phyloP scores from a whole-genome alignment of 495 filamentous ascomycete genomes.

The Aspergillus conjunctus region DNA sequence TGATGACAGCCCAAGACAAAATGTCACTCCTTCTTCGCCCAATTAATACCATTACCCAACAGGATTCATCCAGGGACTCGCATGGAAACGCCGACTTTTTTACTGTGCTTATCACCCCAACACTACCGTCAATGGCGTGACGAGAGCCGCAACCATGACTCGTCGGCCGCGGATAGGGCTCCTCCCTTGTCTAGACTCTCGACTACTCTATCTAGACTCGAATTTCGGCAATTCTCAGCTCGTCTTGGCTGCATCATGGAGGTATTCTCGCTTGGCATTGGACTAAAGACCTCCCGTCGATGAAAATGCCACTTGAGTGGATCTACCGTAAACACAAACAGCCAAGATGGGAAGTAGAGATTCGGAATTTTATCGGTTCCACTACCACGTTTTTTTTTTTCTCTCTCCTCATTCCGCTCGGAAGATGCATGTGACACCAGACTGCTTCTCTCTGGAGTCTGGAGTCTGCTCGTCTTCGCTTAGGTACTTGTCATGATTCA shows the following conservation, averaged over 20 bases:
- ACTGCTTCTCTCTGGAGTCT: no score
- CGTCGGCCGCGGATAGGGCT: neutral
- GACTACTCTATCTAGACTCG: neutral
- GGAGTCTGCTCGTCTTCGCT: neutral
- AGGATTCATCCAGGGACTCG: neutral
- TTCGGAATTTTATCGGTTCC: no score
- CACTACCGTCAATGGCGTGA: neutral
- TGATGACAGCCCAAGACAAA: neutral
- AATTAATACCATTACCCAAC: conserved; percentile 7
- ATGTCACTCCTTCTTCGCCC: neutral
- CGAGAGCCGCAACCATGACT: conserved; percentile 6
- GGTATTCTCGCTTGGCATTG: no score
- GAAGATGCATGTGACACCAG: no score
- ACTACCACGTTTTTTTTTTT: no score
- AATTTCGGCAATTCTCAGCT: neutral
- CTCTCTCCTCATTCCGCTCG: no score
- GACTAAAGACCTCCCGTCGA: no score
- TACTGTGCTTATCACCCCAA: neutral
- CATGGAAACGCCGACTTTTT: neutral
- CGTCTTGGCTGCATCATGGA: neutral
- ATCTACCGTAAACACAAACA: no score
- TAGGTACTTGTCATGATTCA: neutral
- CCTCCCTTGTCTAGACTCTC: neutral
- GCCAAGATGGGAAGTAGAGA: no score
- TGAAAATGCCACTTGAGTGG: no score